phyloP scores from a whole-genome alignment of 371 early-diverging fungal species.

The Mucor lusitanicus region DNA sequence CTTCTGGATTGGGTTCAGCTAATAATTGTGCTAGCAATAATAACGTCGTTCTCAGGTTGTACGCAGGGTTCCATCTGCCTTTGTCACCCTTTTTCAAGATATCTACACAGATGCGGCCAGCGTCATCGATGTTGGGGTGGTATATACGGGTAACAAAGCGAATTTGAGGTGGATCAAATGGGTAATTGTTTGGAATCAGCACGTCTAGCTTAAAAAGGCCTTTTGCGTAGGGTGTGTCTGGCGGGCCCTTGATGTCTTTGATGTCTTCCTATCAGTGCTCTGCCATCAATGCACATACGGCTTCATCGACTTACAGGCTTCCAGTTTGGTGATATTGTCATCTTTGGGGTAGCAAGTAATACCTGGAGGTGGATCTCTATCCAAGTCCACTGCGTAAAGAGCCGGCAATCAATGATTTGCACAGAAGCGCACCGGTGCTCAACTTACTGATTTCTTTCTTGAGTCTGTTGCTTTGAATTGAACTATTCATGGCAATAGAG shows the following conservation, averaged over 20 bases:
- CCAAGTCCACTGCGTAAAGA: constrained; percentile 30
- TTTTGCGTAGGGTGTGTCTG: constrained; percentile 55
- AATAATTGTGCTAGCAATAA: constrained; percentile 43
- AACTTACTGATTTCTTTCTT: constrained; percentile 27
- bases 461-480: constrained; percentile 10
- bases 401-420: not conserved
- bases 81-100: constrained; percentile 51
- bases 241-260: constrained; percentile 53
- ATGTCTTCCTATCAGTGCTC: not conserved
- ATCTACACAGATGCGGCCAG: constrained; percentile 58
- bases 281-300: not conserved
- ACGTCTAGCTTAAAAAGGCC: constrained; percentile 52
- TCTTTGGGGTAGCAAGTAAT: constrained; percentile 49
- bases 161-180: constrained; percentile 56
- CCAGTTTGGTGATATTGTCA: constrained; percentile 42
- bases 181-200: constrained; percentile 45
- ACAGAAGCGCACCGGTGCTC: too few species aligned
- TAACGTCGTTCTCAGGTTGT: constrained; percentile 47
- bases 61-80: constrained; percentile 55
- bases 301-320: constrained; percentile 37
- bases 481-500: not conserved
- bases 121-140: constrained; percentile 66
- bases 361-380: constrained; percentile 53
- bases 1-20: constrained; percentile 60
- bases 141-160: constrained; percentile 55